Conservation (phyloP, 768 basidiomycete species). For the Cubamyces lactineus region DNA sequence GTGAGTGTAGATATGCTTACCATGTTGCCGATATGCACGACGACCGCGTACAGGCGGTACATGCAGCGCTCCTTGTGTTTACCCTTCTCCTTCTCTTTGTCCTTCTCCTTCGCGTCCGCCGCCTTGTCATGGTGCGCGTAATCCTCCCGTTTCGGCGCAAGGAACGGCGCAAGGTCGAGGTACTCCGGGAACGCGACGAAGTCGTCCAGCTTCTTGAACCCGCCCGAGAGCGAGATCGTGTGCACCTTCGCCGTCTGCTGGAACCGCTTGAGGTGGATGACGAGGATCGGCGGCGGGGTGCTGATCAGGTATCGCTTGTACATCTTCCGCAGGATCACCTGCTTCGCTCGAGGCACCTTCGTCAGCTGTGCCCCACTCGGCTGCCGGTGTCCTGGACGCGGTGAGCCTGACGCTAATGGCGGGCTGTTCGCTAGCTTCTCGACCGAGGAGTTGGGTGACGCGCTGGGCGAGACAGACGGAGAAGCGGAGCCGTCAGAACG, state of each 20-base stretch:
- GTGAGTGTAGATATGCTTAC: constrained; percentile 43
- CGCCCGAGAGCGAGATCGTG: constrained; percentile 63
- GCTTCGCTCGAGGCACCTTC: constrained; percentile 47
- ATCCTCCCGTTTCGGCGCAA: constrained; percentile 80
- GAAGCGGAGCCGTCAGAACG: constrained; percentile 43
- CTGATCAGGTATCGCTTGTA: constrained; percentile 96
- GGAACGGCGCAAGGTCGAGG: constrained; percentile 83
- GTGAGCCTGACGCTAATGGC: neutral
- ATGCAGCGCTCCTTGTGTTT: constrained; percentile 46
- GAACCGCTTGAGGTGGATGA: constrained; percentile 94
- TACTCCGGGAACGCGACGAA: constrained; percentile 88
- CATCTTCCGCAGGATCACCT: constrained; percentile 78
- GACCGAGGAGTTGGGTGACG: constrained; percentile 9
- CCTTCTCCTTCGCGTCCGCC: constrained; percentile 24
- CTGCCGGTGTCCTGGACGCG: neutral
- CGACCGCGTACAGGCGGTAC: constrained; percentile 78
- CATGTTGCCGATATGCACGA: constrained; percentile 89
- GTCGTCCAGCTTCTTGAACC: constrained; percentile 90
- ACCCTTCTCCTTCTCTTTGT: constrained; percentile 23
- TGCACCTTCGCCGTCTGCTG: constrained; percentile 77
- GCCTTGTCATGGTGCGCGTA: constrained; percentile 46
- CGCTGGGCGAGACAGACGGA: constrained; percentile 34
- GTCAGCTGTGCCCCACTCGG: neutral
- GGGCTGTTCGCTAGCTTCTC: constrained; percentile 8
- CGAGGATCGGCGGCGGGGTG: constrained; percentile 82